Base-by-base conservation (phyloP, 371 early-diverging fungal genomes). In the Mucor saturninus region DNA sequence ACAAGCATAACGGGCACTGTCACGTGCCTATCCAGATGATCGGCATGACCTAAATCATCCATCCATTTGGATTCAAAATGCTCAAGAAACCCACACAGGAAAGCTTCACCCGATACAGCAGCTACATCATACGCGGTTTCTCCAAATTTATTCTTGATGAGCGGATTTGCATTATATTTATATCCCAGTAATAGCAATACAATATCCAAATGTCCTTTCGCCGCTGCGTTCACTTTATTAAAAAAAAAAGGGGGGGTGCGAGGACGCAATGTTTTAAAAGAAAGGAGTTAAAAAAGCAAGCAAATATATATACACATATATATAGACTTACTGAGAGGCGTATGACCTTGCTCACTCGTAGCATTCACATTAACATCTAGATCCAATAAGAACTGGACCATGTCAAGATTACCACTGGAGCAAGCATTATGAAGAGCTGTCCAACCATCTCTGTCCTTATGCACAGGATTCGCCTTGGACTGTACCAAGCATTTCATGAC, bases 71-170 rank as follows among this genome's bases (percentile, higher is more conserved):
- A 55, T 48, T 87, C 87, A 21, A 80, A 71, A n/a, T 64, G 75
- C 43, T 86, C 86, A 15, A 87, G 62, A 51, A 87, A 54, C 38
- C 83, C 82, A 65, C 89, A 89, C 28, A 89, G 72, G 60, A 84
- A 75, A 13, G 81, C 69, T 48, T 88, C 71, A 56, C 80, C 79
- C 39, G 73, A 58, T 37, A 77, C 75, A 2, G 91, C 90, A 2
- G 91, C 91, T 21, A 86, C 82, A 73, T 91, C 91, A 67, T 89
- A 88, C 0, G 93, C 92, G 7, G 83, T 76, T 59, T 93, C 92
- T 2, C 76, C 86, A 64, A 82, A 82, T 1, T 59, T 72, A 59
- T 91, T 91, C 40, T 72, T 81, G 14, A 85, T 54, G 4, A 80
- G 60, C 0, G 87, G 84, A 59, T 89, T 79, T 8, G 91, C 85